A percentile compares a stretch with the other conserved stretches of the same genome.
These are phyloP conservation scores for Phaffia rhodozyma DNA, from an alignment of 1,284 basidiomycete genomes.

Conservation along the genomic window DNA sequence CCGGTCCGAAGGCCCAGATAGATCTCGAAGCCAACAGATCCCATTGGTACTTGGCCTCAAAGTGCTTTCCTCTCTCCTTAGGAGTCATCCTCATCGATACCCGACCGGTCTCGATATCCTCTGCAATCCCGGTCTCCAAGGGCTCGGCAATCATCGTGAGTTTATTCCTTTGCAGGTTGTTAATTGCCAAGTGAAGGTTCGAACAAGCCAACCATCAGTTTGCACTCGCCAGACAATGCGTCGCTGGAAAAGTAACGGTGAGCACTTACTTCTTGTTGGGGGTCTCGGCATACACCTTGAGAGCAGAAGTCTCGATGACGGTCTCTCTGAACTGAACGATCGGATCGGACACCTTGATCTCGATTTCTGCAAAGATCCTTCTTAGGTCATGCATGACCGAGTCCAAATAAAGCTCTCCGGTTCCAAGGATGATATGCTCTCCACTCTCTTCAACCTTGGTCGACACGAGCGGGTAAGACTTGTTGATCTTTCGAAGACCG, in stretches of 20 bases:
- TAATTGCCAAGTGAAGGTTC: conserved; percentile 9
- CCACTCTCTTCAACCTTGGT: conserved; percentile 98
- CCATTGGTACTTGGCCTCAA: conserved; percentile 96
- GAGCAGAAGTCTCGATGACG: conserved; percentile 89
- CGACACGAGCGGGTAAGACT: conserved; percentile 83
- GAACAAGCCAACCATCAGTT: not conserved
- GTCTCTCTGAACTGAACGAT: conserved; percentile 98
- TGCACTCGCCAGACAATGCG: conserved; percentile 10
- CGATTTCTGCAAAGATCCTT: conserved; percentile 87
- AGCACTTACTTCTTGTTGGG: conserved; percentile 89
- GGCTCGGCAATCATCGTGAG: conserved; percentile 97
- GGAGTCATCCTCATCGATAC: conserved; percentile 86
- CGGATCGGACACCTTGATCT: conserved; percentile 99
- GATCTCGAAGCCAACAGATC: conserved; percentile 92
- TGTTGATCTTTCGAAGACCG: conserved; percentile 91
- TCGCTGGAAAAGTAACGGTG: not conserved
- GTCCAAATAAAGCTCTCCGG: conserved; percentile 93
- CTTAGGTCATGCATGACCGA: conserved; percentile 93
- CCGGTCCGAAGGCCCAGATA: conserved; percentile 99
- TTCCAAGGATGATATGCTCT: conserved; percentile 92
- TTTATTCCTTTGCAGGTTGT: conserved; percentile 56
- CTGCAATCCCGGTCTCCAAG: conserved; percentile 80
- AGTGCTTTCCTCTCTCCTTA: conserved; percentile 85
- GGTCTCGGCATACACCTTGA: conserved; percentile 97
- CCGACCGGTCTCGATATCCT: conserved; percentile 81